phyloP scores from a whole-genome alignment of 1,139 yeast genomes.

The Kodamaea suecica region DNA sequence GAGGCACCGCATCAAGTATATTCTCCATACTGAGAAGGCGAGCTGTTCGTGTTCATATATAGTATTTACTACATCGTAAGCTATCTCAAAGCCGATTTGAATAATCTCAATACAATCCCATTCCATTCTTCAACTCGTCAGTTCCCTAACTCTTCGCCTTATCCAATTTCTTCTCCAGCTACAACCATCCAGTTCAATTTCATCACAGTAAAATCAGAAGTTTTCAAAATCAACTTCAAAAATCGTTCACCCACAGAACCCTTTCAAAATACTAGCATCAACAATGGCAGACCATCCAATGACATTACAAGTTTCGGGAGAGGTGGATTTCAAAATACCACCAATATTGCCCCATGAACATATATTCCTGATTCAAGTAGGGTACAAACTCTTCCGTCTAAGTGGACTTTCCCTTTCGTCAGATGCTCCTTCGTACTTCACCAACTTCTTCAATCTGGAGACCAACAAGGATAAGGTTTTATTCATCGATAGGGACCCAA shows the following conservation, averaged over 20 bases:
- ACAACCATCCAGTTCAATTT: no score
- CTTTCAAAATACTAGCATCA: not conserved
- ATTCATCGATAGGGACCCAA: slow-evolving; percentile 78
- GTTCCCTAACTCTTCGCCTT: no score
- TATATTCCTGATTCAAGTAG: slow-evolving; percentile 73
- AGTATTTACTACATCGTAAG: no score
- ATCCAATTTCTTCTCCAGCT: no score
- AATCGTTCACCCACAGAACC: not conserved
- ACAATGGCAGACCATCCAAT: slow-evolving; percentile 15
- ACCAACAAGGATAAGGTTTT: slow-evolving; percentile 45
- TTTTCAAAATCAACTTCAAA: no score
- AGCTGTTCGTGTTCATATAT: no score
- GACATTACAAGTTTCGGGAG: slow-evolving; percentile 18
- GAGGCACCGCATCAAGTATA: no score
- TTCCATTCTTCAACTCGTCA: no score
- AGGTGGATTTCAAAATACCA: slow-evolving; percentile 53
- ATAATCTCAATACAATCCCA: no score
- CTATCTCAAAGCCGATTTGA: no score
- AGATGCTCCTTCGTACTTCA: slow-evolving; percentile 69
- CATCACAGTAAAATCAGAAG: no score
- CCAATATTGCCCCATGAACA: slow-evolving; percentile 59
- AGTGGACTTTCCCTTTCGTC: slow-evolving; percentile 86
- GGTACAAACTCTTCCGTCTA: slow-evolving; percentile 52
- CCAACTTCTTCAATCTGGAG: slow-evolving; percentile 40
- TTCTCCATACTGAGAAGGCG: no score